Base-by-base conservation (phyloP, 495 filamentous ascomycete species). In the Aspergillus taichungensis region DNA sequence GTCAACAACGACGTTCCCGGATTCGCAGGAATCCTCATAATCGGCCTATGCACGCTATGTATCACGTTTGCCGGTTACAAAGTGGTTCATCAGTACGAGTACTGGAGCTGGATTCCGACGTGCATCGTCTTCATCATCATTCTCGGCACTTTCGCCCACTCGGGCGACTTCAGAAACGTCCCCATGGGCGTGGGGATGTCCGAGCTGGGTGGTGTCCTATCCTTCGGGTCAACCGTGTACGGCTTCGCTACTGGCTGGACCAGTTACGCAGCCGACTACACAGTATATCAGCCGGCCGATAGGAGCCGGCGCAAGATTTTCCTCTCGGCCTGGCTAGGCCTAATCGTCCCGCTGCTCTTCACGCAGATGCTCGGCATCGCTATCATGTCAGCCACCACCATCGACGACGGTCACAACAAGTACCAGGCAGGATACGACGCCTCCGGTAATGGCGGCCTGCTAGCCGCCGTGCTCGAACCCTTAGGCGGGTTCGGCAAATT, bases 231-330 rank as follows among this genome's bases (percentile, higher is more conserved):
- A 1, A 79, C 79, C 8, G 74, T 89, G 13, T 89, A 77, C 47
- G 85, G 86, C 10, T 91, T 89, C 52, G 84, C 80, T 0, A 87
- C 84, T 1, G 86, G 85, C 11, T 92, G 86, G 87, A 83, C 82
- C 7, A 79, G 76, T 12, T 87, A 84, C 49, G 84, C 87, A 0
- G 82, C 86, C 32, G 87, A 92, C 54, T 91, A 90, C 64, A 88
- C 84, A 13, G 84, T 88, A 8, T 91, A 94, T 61, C 86, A 89
- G 51, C 86, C 86, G 1, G 61, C 71, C 1, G 65, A 64, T 44
- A 73, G 73, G 36, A 76, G 77, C 38, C 73, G 78, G 14, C 58
- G 56, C 32, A 77, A 75, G 38, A 69, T 87, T 37, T 94, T 90
- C 64, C 43, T 78, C 42, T 80, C 78, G 59, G 84, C 84, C 14